These are phyloP conservation scores for Hypericum androsaemum DNA, from an alignment of 345 rosid genomes.

Conservation along the genomic window DNA sequence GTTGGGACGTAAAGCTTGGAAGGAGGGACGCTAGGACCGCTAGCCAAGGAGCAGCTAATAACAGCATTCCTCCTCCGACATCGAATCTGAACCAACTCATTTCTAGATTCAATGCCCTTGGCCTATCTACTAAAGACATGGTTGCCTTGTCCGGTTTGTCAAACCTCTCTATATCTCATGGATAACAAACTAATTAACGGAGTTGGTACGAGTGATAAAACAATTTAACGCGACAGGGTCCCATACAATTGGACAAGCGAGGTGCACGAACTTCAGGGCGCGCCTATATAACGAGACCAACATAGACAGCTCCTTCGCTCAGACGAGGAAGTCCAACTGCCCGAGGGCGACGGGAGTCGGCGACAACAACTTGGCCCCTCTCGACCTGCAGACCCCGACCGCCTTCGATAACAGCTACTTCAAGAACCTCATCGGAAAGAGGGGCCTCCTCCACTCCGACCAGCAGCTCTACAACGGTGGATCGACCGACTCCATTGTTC, in stretches of 20 bases:
- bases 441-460: constrained; percentile 17
- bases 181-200: too few relatives aligned
- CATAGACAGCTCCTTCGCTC: constrained; percentile 53
- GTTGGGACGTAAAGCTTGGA: constrained; percentile 66
- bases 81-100: constrained; percentile 45
- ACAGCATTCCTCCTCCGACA: constrained; percentile 51
- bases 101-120: constrained; percentile 37
- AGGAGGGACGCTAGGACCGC: constrained; percentile 68
- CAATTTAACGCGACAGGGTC: constrained; percentile 20
- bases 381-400: constrained; percentile 4
- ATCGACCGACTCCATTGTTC: constrained; percentile 25
- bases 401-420: constrained; percentile 2
- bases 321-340: constrained; percentile 30
- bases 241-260: constrained; percentile 73
- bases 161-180: too few relatives aligned
- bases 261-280: constrained; percentile 50
- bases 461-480: constrained; percentile 31
- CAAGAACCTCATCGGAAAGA: not conserved
- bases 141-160: constrained; percentile 44
- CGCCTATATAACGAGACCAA: constrained; percentile 64
- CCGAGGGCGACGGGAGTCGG: constrained; percentile 29
- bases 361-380: constrained; percentile 5
- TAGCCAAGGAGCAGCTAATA: constrained; percentile 44
- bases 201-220: too few relatives aligned
- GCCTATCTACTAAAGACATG: constrained; percentile 67